Evolutionary conservation across 2,329 filamentous ascomycete species (phyloP).

Genomic region (Fusarium dimerum): DNA sequence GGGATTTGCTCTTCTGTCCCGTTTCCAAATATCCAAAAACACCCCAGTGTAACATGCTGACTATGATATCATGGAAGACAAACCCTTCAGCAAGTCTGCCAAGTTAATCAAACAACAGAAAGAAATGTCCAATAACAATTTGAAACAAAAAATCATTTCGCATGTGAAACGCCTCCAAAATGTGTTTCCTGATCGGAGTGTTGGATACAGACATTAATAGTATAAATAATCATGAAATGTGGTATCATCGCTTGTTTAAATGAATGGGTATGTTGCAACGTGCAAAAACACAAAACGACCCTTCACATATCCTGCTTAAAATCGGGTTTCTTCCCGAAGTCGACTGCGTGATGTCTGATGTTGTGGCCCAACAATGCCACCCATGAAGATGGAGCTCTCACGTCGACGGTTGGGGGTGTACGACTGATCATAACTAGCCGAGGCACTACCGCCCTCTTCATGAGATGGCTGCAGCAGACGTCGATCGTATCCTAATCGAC

Average conservation of each 20-base stretch:
- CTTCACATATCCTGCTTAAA: constrained; percentile 35
- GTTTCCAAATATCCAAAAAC: background rate
- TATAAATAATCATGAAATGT: constrained; percentile 27
- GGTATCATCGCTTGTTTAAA: constrained; percentile 34
- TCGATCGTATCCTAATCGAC: constrained; percentile 39
- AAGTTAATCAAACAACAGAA: background rate
- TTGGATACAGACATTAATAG: constrained; percentile 25
- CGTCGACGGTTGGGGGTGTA: constrained; percentile 54
- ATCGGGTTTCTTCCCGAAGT: constrained; percentile 55
- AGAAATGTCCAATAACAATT: background rate
- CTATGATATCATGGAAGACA: background rate
- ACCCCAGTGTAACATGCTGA: constrained; percentile 1
- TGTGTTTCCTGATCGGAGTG: constrained; percentile 6
- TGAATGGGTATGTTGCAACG: constrained; percentile 34
- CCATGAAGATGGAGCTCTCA: constrained; percentile 62
- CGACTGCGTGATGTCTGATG: constrained; percentile 55
- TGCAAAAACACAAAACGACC: constrained; percentile 26
- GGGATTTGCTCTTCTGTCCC: background rate
- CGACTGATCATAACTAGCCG: constrained; percentile 38
- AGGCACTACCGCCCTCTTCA: constrained; percentile 25
- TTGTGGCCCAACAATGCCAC: constrained; percentile 48
- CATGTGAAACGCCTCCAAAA: constrained; percentile 2
- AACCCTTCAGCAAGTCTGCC: constrained; percentile 1
- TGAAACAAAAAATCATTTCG: constrained; percentile 13
- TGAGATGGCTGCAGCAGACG: constrained; percentile 34